Conservation (phyloP, 495 filamentous ascomycete genomes). For the Aspergillus bridgeri region DNA sequence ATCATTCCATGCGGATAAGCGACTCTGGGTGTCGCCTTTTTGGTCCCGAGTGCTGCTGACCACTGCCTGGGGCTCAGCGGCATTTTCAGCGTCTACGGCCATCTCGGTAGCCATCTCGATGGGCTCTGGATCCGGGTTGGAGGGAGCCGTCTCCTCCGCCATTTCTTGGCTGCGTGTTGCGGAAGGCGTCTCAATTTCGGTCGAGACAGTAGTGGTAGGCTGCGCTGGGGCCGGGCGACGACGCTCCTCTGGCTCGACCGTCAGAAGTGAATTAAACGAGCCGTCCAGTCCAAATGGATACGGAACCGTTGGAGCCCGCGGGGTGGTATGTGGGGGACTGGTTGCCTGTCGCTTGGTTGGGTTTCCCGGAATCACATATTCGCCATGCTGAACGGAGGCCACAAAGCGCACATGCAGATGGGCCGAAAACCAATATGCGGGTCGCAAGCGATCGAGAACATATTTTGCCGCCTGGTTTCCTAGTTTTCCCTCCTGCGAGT, state of each 20-base stretch:
- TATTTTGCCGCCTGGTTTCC: slow-evolving; percentile 75
- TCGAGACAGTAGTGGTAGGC: background rate
- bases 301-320: background rate
- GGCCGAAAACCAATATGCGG: slow-evolving; percentile 88
- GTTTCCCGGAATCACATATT: slow-evolving; percentile 16
- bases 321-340: background rate
- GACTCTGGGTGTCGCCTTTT: slow-evolving; percentile 2
- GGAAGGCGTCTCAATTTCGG: background rate
- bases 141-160: background rate
- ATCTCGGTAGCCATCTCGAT: background rate
- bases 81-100: background rate
- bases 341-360: background rate
- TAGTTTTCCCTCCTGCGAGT: slow-evolving; percentile 67
- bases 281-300: slow-evolving; percentile 22
- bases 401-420: slow-evolving; percentile 86
- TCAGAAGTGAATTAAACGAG: slow-evolving; percentile 4
- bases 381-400: slow-evolving; percentile 64
- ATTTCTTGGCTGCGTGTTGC: background rate
- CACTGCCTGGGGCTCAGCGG: background rate
- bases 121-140: background rate
- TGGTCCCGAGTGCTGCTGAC: background rate
- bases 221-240: background rate
- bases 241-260: slow-evolving; percentile 7
- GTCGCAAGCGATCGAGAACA: slow-evolving; percentile 75
- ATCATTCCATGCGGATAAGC: slow-evolving; percentile 33